A percentile compares a stretch with the other conserved stretches of the same genome.
phyloP scores from a whole-genome alignment of 1,139 yeast species.

The Suhomyces chickasaworum region DNA sequence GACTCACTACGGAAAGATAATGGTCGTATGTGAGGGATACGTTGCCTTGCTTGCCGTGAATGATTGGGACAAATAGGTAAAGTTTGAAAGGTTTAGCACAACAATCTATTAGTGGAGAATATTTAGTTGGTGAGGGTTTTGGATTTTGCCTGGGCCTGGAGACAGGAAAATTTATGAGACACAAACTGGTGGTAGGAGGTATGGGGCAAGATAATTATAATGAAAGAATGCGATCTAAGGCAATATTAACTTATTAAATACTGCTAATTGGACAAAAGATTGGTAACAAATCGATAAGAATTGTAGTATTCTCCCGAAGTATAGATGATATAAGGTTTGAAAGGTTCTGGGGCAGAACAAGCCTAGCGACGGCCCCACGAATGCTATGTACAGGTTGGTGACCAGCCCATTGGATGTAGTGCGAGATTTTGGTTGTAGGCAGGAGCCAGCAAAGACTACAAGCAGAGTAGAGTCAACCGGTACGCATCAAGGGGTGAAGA shows the following conservation, averaged over 20 bases:
- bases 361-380: not conserved
- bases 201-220: conserved; percentile 1
- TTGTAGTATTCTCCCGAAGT: not conserved
- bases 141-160: conserved; percentile 7
- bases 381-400: not conserved
- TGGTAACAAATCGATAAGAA: too few relatives aligned
- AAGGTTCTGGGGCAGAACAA: not conserved
- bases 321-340: not conserved
- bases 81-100: conserved; percentile 5
- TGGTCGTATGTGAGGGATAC: conserved; percentile 2
- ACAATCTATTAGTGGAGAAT: conserved; percentile 9
- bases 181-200: conserved; percentile 4
- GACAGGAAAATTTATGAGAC: conserved; percentile 11
- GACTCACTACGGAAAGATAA: not conserved
- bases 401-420: not conserved
- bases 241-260: not conserved
- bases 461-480: not conserved
- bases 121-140: conserved; percentile 11
- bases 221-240: not conserved
- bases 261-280: too few relatives aligned
- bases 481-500: not conserved
- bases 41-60: conserved; percentile 1
- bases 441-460: not conserved
- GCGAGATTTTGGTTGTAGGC: not conserved
- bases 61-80: conserved; percentile 1